phyloP scores from a whole-genome alignment of 352 stramenopile genomes.

The Globisporangium camurandrum region DNA sequence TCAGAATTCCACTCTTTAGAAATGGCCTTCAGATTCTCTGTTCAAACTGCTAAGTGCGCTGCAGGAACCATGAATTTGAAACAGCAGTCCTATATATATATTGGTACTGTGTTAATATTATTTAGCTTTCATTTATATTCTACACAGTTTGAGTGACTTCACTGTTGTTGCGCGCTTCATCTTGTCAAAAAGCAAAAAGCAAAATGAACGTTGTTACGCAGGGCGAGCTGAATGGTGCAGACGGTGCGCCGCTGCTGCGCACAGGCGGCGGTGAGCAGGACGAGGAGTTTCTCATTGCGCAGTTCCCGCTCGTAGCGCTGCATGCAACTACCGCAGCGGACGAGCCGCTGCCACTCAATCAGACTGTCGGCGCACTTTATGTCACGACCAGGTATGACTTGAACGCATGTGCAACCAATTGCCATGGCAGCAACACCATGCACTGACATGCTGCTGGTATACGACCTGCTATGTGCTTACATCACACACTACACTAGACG shows the following conservation, averaged over 20 bases:
- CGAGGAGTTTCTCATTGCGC: conserved; percentile 55
- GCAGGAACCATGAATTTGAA: no score
- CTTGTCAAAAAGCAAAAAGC: neutral
- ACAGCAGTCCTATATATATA: no score
- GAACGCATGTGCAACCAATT: no score
- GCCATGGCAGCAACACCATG: no score
- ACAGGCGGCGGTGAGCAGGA: conserved; percentile 30
- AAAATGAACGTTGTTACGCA: conserved; percentile 49
- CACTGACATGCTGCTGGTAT: no score
- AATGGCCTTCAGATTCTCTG: no score
- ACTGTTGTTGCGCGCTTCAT: neutral
- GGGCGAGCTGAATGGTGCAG: conserved; percentile 25
- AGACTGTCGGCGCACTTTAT: conserved; percentile 21
- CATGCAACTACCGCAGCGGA: conserved; percentile 12
- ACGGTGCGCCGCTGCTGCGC: conserved; percentile 48
- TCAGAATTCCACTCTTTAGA: no score
- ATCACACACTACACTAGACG: conserved; percentile 20
- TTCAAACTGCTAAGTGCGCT: no score
- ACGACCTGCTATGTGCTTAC: neutral
- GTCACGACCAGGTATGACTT: conserved; percentile 31
- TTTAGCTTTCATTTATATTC: no score
- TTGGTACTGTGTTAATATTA: no score
- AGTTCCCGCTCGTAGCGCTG: conserved; percentile 38
- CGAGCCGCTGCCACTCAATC: conserved; percentile 21
- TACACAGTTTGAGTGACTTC: no score